Evolutionary conservation across 352 stramenopile species (phyloP).

Genomic region (Pythium guiyangense): DNA sequence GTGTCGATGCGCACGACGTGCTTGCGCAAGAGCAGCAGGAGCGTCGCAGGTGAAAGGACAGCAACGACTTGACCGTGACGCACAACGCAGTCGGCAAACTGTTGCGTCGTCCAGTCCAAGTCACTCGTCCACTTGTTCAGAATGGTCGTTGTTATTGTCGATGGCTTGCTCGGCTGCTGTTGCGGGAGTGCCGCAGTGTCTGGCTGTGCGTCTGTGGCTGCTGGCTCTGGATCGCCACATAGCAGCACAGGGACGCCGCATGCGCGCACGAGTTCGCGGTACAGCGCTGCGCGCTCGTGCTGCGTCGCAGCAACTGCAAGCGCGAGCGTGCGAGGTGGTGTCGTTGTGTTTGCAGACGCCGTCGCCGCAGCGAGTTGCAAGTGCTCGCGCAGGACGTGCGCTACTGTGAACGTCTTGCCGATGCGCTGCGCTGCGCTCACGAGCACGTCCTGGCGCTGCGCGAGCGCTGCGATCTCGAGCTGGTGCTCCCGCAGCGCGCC

Average conservation of each 20-base stretch:
- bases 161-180: too few relatives aligned
- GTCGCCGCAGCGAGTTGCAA: background rate
- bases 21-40: slow-evolving; percentile 39
- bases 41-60: slow-evolving; percentile 39
- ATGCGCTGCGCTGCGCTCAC: slow-evolving; percentile 48
- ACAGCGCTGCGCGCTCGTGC: slow-evolving; percentile 22
- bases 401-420: slow-evolving; percentile 71
- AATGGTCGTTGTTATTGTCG: background rate
- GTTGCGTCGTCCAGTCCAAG: slow-evolving; percentile 8
- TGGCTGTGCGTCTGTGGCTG: background rate
- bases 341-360: background rate
- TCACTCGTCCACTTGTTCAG: slow-evolving; percentile 20
- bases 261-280: slow-evolving; percentile 36
- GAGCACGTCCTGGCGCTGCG: slow-evolving; percentile 50
- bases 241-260: slow-evolving; percentile 32
- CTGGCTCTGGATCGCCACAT: background rate
- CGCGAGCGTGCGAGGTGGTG: slow-evolving; percentile 7
- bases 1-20: slow-evolving; percentile 15
- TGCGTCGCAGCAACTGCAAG: slow-evolving; percentile 40
- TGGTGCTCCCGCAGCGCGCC: slow-evolving; percentile 53
- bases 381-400: slow-evolving; percentile 43
- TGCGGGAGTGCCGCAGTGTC: too few relatives aligned
- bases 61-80: slow-evolving; percentile 23
- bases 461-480: slow-evolving; percentile 66
- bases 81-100: slow-evolving; percentile 13